A percentile compares a stretch with the other conserved stretches of the same genome.
Evolutionary conservation across 805 yeast species (phyloP).

Genomic region (Spencermartinsiella europaea): DNA sequence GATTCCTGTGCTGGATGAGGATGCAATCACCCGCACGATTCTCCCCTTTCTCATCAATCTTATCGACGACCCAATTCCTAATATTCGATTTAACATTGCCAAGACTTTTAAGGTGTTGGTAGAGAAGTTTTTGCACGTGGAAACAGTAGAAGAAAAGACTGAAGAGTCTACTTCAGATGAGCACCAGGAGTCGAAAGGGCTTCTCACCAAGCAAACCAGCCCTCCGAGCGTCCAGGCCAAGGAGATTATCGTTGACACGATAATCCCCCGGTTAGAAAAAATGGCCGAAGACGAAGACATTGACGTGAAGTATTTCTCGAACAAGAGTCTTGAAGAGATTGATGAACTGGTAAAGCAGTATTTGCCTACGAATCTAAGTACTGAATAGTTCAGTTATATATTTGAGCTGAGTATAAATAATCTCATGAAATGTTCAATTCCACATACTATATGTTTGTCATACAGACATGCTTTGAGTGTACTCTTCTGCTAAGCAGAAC

Average conservation of each 20-base stretch:
- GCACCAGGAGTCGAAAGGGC: not conserved
- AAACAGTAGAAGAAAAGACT: conserved; percentile 20
- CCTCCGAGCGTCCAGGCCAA: conserved; percentile 8
- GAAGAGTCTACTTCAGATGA: conserved; percentile 13
- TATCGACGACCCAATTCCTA: conserved; percentile 81
- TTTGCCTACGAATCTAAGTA: not conserved
- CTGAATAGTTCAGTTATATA: conserved; percentile 4
- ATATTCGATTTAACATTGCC: conserved; percentile 92
- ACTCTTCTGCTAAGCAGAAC: too few species aligned
- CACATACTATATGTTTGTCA: too few species aligned
- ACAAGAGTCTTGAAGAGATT: conserved; percentile 48
- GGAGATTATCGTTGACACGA: conserved; percentile 38
- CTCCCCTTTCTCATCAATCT: conserved; percentile 75
- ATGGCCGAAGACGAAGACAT: conserved; percentile 70
- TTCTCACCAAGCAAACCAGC: not conserved
- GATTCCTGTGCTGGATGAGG: conserved; percentile 61
- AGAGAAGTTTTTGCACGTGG: conserved; percentile 38
- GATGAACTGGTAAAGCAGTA: conserved; percentile 16
- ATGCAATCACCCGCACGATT: conserved; percentile 55
- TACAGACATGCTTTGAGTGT: too few species aligned
- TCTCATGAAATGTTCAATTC: too few species aligned
- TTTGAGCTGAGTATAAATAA: not conserved
- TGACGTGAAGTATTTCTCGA: conserved; percentile 86
- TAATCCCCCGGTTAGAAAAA: conserved; percentile 61
- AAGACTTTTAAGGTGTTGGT: conserved; percentile 66